Base-by-base conservation (phyloP, 164 flowering plant species). In the Tinospora cordifolia region DNA sequence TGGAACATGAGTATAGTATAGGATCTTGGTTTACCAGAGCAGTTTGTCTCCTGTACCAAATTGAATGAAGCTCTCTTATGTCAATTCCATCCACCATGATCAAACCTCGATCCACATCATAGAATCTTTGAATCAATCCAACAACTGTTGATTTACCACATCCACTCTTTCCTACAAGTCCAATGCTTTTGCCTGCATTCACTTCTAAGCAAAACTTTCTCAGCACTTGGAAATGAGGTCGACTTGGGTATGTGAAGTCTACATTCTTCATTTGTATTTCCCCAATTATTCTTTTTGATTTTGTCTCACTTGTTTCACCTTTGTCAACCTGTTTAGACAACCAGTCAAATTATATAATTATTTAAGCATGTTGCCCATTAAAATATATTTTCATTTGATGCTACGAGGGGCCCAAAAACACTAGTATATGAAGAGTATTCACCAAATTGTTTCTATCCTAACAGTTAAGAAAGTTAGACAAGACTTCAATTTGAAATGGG, bases 1-100 rank as follows among this genome's bases (percentile, higher is more conserved):
- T 84, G 79, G 82, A 84, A 68, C 97, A 96, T 0, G 93, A 84
- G 65, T 81, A 93, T 46, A 93, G 79, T 3, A 87, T 86, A 0
- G 98, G 97, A 39, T 93, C 98, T 77, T 93, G 98, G 85, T 94
- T 87, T 2, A 93, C 98, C 0, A 93, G 81, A 0, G 96, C 90
- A 34, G 77, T 81, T 71, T 86, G 85, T 63, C 59, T 76, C 66
- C 98, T 79, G 67, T 83, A 91, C 94, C 94, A 93, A 30, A 76
- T 84, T 11, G 90, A 38, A 60, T 93, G 88, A 12, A 90, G 69
- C 49, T 81, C 83, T 63, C 93, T 84, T 69, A 91, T 79, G 77
- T 91, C 97, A 21, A 87, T 80, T 0, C 90, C 93, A 63, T 91
- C 97, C 0, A 93, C 82, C 75, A 73, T 89, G 34, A 93, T 85